Evolutionary conservation across 352 stramenopile species (phyloP).

Genomic region (Aphanomyces invadans): DNA sequence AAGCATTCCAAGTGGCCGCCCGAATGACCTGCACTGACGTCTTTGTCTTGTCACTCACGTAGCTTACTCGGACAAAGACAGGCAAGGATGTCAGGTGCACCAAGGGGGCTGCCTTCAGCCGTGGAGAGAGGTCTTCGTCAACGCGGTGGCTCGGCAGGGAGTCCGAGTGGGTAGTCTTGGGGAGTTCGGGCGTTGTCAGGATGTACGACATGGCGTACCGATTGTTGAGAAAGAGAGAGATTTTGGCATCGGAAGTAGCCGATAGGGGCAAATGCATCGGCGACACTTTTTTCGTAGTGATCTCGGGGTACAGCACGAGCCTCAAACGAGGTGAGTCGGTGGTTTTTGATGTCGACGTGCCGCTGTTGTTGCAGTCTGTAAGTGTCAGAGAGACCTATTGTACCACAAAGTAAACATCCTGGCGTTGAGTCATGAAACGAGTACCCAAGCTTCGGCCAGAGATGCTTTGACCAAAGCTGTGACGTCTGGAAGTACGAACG

Average conservation of each 20-base stretch:
- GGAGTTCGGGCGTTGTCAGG: not conserved
- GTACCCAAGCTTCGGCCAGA: not conserved
- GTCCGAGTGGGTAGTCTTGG: not conserved
- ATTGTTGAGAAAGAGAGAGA: conserved; percentile 16
- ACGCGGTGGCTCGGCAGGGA: not conserved
- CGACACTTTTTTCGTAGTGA: conserved; percentile 15
- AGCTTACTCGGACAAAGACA: conserved; percentile 17
- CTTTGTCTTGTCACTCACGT: conserved; percentile 15
- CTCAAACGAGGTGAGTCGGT: not conserved
- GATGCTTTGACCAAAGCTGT: not conserved
- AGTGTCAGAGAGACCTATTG: conserved; percentile 11
- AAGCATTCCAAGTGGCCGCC: conserved; percentile 4
- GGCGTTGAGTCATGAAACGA: too few species aligned
- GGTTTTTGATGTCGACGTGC: too few species aligned
- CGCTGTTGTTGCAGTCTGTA: not conserved
- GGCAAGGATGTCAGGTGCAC: not conserved
- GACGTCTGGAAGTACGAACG: conserved; percentile 1
- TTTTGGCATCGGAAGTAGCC: conserved; percentile 9
- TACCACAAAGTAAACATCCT: too few species aligned
- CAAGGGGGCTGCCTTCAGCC: too few species aligned
- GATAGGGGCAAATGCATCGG: conserved; percentile 18
- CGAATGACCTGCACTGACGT: conserved; percentile 6
- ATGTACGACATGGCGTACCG: conserved; percentile 11
- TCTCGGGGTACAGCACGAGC: conserved; percentile 17
- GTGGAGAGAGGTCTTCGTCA: too few species aligned